Base-by-base conservation (phyloP, 352 stramenopile species). In the Phytophthora tubulina region DNA sequence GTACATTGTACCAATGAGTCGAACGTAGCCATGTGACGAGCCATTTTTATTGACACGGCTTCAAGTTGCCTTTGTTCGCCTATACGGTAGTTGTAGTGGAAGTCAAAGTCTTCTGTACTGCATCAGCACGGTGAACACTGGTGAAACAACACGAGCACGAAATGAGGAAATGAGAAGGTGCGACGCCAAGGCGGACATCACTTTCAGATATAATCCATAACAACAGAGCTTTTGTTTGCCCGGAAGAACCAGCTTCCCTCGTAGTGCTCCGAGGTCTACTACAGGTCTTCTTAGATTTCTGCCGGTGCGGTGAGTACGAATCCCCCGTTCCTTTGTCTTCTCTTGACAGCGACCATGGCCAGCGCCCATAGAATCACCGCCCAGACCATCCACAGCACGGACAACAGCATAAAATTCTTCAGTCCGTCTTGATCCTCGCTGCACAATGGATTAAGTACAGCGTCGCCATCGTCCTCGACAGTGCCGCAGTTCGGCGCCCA, bases 401-500 rank as follows among this genome's bases (percentile, higher is more conserved):
- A 72, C 13, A 93, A 79, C 27, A 90, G 38, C 56, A 93, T 71
- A 56, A 86, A 78, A 55, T 86, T 72, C 33, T 82, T 75, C 14
- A 93, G 72, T 30, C 84, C 82, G 13, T 76, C 44, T 42, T 76
- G 75, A 53, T 89, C 74, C 45, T 82, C 39, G n/a, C 69, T 63
- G 66, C 81, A 90, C 10, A 81, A 58, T 3, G 81, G 82, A 58
- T 90, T 88, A 15, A 90, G 68, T 31, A 80, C 54, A 6, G 81
- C 71, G 6, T 77, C 32, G 15, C 77, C 79, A 36, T 83, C 71
- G 4, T 79, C 64, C 52, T 89, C 81, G 41, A 90, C 75, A 4
- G 73, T 86, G 17, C 76, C 79, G 51, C 91, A 97, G 39, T 82
- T 73, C 7, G 94, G 94, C 4, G 93, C 90, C 60, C 95, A 84